These are phyloP conservation scores for Podaxis rugospora DNA, from an alignment of 768 basidiomycete genomes.

Conservation along the genomic window DNA sequence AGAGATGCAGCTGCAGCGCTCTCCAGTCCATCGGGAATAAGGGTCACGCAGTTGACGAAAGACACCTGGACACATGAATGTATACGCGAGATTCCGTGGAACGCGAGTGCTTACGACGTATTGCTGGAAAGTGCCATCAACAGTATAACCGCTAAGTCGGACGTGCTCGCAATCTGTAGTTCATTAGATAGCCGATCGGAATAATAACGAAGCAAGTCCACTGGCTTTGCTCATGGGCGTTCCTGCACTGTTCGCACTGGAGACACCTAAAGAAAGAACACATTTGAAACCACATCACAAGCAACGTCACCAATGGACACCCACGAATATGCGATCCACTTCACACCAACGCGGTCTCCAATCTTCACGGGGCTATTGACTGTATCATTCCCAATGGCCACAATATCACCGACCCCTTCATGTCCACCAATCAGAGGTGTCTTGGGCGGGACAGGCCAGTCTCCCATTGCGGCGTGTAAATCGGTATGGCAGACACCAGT, in stretches of 20 bases:
- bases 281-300: background rate
- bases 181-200: background rate
- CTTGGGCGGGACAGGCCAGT: constrained; percentile 75
- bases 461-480: constrained; percentile 67
- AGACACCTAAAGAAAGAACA: constrained; percentile 39
- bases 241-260: constrained; percentile 71
- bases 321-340: constrained; percentile 67
- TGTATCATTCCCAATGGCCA: constrained; percentile 73
- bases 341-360: constrained; percentile 81
- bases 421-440: constrained; percentile 77
- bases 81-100: background rate
- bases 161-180: constrained; percentile 49
- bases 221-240: constrained; percentile 75
- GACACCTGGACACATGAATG: constrained; percentile 40
- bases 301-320: constrained; percentile 6
- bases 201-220: background rate
- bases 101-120: constrained; percentile 42
- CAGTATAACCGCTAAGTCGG: constrained; percentile 63
- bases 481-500: constrained; percentile 89
- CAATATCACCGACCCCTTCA: constrained; percentile 77
- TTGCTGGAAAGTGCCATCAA: constrained; percentile 75
- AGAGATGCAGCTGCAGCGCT: constrained; percentile 71
- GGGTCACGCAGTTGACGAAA: constrained; percentile 69
- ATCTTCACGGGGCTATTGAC: constrained; percentile 56
- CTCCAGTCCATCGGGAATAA: constrained; percentile 65